A percentile compares a stretch with the other conserved stretches of the same genome.
These are phyloP conservation scores for Pythium angustatum DNA, from an alignment of 352 stramenopile genomes.

Conservation along the genomic window DNA sequence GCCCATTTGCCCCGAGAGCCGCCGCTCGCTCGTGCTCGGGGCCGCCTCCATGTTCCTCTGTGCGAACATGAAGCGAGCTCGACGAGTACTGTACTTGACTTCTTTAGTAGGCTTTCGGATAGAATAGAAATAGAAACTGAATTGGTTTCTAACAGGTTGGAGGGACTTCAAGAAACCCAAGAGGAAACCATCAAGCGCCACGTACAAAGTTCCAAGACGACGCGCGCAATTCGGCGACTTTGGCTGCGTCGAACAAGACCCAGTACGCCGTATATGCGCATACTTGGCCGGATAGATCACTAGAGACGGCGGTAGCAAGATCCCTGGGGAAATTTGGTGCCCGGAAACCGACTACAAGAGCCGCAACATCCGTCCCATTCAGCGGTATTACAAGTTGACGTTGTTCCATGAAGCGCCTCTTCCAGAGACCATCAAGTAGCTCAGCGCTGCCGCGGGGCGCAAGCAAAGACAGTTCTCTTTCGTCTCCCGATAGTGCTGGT, in stretches of 20 bases:
- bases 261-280: too few species aligned
- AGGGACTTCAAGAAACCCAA: constrained; percentile 28
- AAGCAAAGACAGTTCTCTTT: constrained; percentile 17
- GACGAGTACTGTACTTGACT: not conserved
- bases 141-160: constrained; percentile 6
- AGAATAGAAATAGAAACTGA: constrained; percentile 26
- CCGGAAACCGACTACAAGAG: not conserved
- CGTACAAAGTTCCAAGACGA: not conserved
- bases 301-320: not conserved
- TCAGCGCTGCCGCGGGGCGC: constrained; percentile 17
- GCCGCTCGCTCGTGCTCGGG: constrained; percentile 3
- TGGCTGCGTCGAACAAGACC: not conserved
- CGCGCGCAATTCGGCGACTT: not conserved
- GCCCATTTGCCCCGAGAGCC: constrained; percentile 26
- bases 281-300: not conserved
- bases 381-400: too few species aligned
- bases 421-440: constrained; percentile 40
- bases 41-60: constrained; percentile 9
- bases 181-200: not conserved
- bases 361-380: too few species aligned
- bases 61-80: not conserved
- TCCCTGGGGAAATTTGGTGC: not conserved
- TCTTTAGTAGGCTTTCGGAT: constrained; percentile 11
- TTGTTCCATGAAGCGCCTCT: constrained; percentile 53
- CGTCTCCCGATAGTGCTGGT: constrained; percentile 12